phyloP scores from a whole-genome alignment of 108 stramenopile genomes.

The Skeletonema menzelii region DNA sequence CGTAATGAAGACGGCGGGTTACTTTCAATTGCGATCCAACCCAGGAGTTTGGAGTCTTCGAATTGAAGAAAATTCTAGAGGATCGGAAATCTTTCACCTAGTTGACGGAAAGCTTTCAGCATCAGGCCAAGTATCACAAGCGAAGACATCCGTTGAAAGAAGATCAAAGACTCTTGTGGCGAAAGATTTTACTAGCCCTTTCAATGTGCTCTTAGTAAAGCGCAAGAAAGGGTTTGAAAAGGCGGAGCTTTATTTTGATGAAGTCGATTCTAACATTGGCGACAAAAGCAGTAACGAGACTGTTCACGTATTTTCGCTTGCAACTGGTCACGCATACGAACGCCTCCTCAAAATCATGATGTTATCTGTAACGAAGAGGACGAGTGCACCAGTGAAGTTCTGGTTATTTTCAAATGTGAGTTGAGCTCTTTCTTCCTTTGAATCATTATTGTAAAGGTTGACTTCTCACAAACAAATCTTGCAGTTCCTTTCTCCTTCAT shows the following conservation, averaged over 20 bases:
- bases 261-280: conserved; percentile 21
- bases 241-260: conserved; percentile 60
- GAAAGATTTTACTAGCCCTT: conserved; percentile 64
- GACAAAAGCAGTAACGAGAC: conserved; percentile 58
- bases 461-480: neutral
- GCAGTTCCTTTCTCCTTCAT: conserved; percentile 86
- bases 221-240: conserved; percentile 64
- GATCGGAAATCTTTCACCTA: conserved; percentile 91
- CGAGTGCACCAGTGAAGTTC: conserved; percentile 95
- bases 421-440: conserved; percentile 22
- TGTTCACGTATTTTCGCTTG: conserved; percentile 97
- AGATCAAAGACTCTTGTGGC: conserved; percentile 60
- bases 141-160: conserved; percentile 24
- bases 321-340: conserved; percentile 98
- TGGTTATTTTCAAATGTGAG: conserved; percentile 96
- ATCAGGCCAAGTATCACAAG: conserved; percentile 14
- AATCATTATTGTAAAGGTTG: neutral
- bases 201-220: conserved; percentile 61
- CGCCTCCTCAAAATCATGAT: conserved; percentile 98
- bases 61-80: conserved; percentile 72
- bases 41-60: conserved; percentile 90
- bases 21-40: conserved; percentile 95
- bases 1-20: conserved; percentile 98
- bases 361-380: conserved; percentile 95
- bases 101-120: conserved; percentile 53